Percentiles rank a stretch among this genome's conserved stretches.
These are phyloP conservation scores for Elongisporangium undulatum DNA, from an alignment of 352 stramenopile genomes.

Conservation along the genomic window DNA sequence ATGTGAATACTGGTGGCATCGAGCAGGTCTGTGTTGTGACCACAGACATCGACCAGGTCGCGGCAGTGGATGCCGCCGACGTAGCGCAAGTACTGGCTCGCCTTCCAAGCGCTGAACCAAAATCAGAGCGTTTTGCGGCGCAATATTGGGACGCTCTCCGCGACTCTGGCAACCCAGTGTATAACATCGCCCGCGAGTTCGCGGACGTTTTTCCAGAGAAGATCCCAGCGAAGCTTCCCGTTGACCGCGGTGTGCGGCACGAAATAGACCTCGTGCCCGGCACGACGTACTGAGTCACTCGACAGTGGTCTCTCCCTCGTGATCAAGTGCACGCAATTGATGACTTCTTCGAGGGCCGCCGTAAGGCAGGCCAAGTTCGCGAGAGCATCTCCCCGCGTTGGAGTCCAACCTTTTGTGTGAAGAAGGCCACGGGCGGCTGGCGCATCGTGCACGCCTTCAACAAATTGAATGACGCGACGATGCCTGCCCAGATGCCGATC, in stretches of 20 bases:
- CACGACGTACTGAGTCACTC: slow-evolving; percentile 23
- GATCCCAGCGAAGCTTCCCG: slow-evolving; percentile 10
- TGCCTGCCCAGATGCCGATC: slow-evolving; percentile 25
- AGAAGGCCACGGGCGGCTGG: too few species aligned
- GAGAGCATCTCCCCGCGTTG: slow-evolving; percentile 15
- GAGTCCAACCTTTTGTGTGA: slow-evolving; percentile 21
- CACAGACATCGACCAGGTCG: not conserved
- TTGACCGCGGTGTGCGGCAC: slow-evolving; percentile 15
- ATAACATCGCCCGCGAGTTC: slow-evolving; percentile 2
- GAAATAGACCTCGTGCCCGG: slow-evolving; percentile 20
- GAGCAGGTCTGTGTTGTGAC: slow-evolving; percentile 3
- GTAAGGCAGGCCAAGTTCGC: slow-evolving; percentile 8
- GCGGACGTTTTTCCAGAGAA: slow-evolving; percentile 18
- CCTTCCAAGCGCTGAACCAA: not conserved
- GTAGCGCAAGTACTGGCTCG: not conserved
- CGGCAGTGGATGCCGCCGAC: not conserved
- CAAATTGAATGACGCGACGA: too few species aligned
- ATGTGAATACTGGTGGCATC: not conserved
- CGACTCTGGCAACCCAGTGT: slow-evolving; percentile 4
- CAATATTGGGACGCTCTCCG: slow-evolving; percentile 2
- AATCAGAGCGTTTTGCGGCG: slow-evolving; percentile 1
- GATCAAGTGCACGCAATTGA: slow-evolving; percentile 21
- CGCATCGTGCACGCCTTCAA: too few species aligned
- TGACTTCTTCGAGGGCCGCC: slow-evolving; percentile 11
- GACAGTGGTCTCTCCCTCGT: slow-evolving; percentile 20